Conservation (phyloP, 176 grass and related monocot genomes). For the Triticum turgidum region DNA sequence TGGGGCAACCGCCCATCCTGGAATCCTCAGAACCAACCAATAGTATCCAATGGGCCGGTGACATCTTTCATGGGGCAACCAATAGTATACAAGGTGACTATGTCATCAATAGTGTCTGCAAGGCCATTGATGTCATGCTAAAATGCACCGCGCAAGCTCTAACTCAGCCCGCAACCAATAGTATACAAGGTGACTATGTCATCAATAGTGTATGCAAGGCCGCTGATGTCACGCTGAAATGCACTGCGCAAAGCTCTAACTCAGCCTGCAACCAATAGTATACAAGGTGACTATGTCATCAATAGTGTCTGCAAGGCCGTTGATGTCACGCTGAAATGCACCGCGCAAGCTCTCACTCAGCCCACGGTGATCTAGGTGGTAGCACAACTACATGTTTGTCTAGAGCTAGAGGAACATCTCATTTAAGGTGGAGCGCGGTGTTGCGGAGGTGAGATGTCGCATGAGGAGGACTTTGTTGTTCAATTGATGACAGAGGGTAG, state of each 20-base stretch:
- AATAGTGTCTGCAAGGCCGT: background rate
- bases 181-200: constrained; percentile 27
- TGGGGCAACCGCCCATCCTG: background rate
- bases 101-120: constrained; percentile 49
- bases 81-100: constrained; percentile 17
- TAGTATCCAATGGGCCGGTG: constrained; percentile 40
- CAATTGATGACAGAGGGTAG: too few relatives aligned
- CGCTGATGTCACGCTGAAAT: constrained; percentile 49
- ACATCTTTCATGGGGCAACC: constrained; percentile 13
- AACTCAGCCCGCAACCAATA: constrained; percentile 26
- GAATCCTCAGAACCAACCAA: background rate
- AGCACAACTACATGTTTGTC: constrained; percentile 45
- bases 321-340: constrained; percentile 58
- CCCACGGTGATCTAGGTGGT: constrained; percentile 54
- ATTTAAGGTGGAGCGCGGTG: constrained; percentile 17
- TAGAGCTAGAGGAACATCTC: constrained; percentile 27
- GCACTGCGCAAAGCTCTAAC: constrained; percentile 18
- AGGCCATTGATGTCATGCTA: constrained; percentile 37
- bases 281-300: too few relatives aligned
- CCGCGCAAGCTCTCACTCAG: background rate
- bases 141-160: constrained; percentile 31
- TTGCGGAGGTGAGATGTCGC: background rate
- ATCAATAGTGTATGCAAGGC: constrained; percentile 45
- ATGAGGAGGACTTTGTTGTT: background rate
- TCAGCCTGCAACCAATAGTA: constrained; percentile 16